Conservation (phyloP, 495 filamentous ascomycete species). For the Tuber indicum region DNA sequence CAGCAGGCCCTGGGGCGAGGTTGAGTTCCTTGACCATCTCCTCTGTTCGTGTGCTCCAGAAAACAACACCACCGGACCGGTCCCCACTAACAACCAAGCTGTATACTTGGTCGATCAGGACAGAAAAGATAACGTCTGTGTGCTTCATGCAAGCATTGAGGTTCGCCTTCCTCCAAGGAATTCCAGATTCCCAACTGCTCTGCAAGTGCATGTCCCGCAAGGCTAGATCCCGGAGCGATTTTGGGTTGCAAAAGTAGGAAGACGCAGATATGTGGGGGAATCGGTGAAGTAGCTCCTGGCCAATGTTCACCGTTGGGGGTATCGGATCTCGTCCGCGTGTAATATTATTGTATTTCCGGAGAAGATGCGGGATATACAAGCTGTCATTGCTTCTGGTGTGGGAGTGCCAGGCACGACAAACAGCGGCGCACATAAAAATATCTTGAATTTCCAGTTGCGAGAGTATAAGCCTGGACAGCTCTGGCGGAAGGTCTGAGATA, state of each 20-base stretch:
- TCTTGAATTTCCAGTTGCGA: constrained; percentile 28
- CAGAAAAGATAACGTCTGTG: constrained; percentile 30
- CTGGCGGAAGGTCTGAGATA: constrained; percentile 32
- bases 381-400: constrained; percentile 30
- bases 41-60: constrained; percentile 29
- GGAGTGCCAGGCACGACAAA: constrained; percentile 34
- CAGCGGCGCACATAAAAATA: constrained; percentile 32
- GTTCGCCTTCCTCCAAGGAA: constrained; percentile 18
- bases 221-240: constrained; percentile 30
- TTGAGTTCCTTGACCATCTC: constrained; percentile 19
- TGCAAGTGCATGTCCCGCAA: constrained; percentile 25
- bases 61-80: constrained; percentile 30
- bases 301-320: constrained; percentile 19
- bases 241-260: constrained; percentile 23
- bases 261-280: constrained; percentile 31
- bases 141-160: constrained; percentile 25
- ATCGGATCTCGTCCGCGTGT: constrained; percentile 28
- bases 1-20: constrained; percentile 13
- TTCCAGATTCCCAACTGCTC: constrained; percentile 27
- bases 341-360: constrained; percentile 30
- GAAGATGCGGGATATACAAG: constrained; percentile 29
- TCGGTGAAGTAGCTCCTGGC: constrained; percentile 27
- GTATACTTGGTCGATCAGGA: constrained; percentile 27
- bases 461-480: constrained; percentile 31
- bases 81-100: constrained; percentile 29